These are phyloP conservation scores for Phaeosphaeria sp. DNA, from an alignment of 2,329 filamentous ascomycete genomes.

Conservation along the genomic window DNA sequence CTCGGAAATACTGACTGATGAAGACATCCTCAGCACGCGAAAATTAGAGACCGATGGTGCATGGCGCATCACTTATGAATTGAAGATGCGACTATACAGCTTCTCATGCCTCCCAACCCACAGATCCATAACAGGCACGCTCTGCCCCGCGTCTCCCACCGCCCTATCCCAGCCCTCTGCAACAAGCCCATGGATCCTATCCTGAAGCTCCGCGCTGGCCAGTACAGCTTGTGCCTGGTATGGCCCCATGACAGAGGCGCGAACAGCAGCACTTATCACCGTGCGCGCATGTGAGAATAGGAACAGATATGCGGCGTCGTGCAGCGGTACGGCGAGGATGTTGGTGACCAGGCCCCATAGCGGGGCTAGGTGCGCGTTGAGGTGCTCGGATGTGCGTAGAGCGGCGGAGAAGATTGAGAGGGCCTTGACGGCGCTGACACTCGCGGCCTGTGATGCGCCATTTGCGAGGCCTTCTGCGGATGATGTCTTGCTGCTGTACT, in stretches of 20 bases:
- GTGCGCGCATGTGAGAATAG: conserved; percentile 79
- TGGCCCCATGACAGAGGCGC: conserved; percentile 79
- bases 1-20: too few species aligned
- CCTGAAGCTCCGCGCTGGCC: conserved; percentile 66
- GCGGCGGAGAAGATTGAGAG: conserved; percentile 37
- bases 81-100: conserved; percentile 85
- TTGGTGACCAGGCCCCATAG: conserved; percentile 72
- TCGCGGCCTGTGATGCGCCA: not conserved
- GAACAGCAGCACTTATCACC: conserved; percentile 76
- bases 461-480: not conserved
- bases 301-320: conserved; percentile 76
- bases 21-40: not conserved
- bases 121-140: conserved; percentile 78
- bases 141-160: conserved; percentile 74
- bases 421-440: conserved; percentile 25
- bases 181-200: conserved; percentile 65
- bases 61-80: conserved; percentile 66
- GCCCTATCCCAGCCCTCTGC: conserved; percentile 64
- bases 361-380: conserved; percentile 70
- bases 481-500: conserved; percentile 18
- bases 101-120: conserved; percentile 86
- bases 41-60: not conserved
- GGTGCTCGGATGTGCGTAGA: conserved; percentile 35
- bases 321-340: conserved; percentile 65
- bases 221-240: conserved; percentile 80